phyloP scores from a whole-genome alignment of 2,329 filamentous ascomycete genomes.

The Penicillium griseofulvum region DNA sequence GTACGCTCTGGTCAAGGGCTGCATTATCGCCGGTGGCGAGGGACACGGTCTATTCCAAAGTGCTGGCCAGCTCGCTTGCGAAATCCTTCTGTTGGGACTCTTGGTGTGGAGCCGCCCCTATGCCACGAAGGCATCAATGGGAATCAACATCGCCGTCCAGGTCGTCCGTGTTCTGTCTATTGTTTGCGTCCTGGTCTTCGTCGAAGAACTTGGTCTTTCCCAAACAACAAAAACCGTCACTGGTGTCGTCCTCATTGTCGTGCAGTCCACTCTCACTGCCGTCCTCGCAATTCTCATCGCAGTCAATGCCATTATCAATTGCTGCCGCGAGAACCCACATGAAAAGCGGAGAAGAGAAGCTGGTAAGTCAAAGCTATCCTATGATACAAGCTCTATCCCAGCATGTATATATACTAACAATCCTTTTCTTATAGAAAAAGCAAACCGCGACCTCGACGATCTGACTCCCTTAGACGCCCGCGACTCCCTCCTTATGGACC shows the following conservation, averaged over 20 bases:
- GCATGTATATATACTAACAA: constrained; percentile 14
- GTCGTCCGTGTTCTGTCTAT: constrained; percentile 85
- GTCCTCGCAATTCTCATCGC: constrained; percentile 81
- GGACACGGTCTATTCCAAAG: constrained; percentile 82
- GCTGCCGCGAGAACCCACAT: constrained; percentile 85
- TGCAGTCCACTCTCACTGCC: constrained; percentile 81
- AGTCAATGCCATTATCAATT: constrained; percentile 81
- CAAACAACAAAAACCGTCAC: constrained; percentile 93
- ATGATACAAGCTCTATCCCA: constrained; percentile 9
- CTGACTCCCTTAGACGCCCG: constrained; percentile 84
- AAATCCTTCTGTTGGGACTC: constrained; percentile 73
- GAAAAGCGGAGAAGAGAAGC: constrained; percentile 83
- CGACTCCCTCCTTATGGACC: constrained; percentile 65
- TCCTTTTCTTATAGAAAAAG: constrained; percentile 60
- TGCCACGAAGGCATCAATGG: constrained; percentile 79
- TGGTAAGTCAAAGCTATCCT: constrained; percentile 57
- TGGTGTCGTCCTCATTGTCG: constrained; percentile 86
- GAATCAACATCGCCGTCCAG: constrained; percentile 92
- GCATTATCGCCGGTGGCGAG: constrained; percentile 78
- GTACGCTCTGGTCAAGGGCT: constrained; percentile 88
- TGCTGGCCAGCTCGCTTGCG: constrained; percentile 74
- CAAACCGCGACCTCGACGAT: constrained; percentile 71
- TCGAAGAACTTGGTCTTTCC: constrained; percentile 83
- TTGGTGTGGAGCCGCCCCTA: constrained; percentile 84
- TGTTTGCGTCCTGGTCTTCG: constrained; percentile 84